Percentiles rank a stretch among this genome's conserved stretches.
Evolutionary conservation across 139 green algal genomes (phyloP).

Genomic region (Bryopsis sp.): DNA sequence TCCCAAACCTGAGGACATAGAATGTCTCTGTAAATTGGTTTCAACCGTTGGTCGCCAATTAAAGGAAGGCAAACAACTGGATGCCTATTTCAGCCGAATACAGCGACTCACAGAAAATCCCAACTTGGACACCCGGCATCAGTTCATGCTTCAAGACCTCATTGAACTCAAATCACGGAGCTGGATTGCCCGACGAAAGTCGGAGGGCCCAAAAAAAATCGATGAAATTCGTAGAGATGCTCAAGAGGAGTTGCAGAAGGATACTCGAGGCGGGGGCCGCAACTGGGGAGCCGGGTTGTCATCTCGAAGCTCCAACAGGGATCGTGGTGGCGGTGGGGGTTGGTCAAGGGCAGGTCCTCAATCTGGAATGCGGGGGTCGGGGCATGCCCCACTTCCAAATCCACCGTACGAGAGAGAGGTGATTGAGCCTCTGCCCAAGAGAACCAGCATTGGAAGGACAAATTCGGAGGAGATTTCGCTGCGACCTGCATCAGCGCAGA

Average conservation of each 20-base stretch:
- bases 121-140: slow-evolving; percentile 61
- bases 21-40: slow-evolving; percentile 95
- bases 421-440: slow-evolving; percentile 1
- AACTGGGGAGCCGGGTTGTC: neutral
- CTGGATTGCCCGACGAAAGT: slow-evolving; percentile 67
- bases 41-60: slow-evolving; percentile 67
- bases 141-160: slow-evolving; percentile 70
- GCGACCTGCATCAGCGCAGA: too few species aligned
- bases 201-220: slow-evolving; percentile 87
- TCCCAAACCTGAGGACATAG: slow-evolving; percentile 73
- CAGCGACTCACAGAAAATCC: slow-evolving; percentile 34
- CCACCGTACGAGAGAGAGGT: neutral
- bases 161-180: slow-evolving; percentile 21
- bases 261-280: slow-evolving; percentile 3
- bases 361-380: neutral
- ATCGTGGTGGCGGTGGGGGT: slow-evolving; percentile 11
- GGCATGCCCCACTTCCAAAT: neutral
- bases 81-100: slow-evolving; percentile 80
- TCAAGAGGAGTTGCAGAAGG: slow-evolving; percentile 22
- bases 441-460: neutral
- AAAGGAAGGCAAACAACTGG: slow-evolving; percentile 29
- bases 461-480: neutral
- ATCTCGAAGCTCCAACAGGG: neutral
- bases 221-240: slow-evolving; percentile 56
- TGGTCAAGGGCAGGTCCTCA: slow-evolving; percentile 12